These are phyloP conservation scores for Pichia terricola DNA, from an alignment of 1,139 yeast genomes.

Conservation along the genomic window DNA sequence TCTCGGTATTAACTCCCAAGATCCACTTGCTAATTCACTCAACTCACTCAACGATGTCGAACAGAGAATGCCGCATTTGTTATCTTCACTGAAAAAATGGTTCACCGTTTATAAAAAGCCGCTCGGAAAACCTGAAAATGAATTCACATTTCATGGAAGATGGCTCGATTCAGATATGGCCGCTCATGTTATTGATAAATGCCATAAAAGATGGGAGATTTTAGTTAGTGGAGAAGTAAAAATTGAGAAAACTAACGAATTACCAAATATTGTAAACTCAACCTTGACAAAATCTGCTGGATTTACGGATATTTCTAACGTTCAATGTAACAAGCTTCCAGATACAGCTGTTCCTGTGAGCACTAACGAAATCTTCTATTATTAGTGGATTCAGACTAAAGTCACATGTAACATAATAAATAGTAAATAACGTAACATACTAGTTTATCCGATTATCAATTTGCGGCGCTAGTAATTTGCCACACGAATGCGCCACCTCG, in stretches of 20 bases:
- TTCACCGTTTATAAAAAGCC: slow-evolving; percentile 93
- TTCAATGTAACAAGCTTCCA: too few relatives aligned
- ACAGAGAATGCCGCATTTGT: slow-evolving; percentile 70
- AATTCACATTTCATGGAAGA: slow-evolving; percentile 51
- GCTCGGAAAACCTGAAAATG: slow-evolving; percentile 82
- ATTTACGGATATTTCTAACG: not conserved
- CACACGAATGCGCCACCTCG: too few relatives aligned
- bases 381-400: too few relatives aligned
- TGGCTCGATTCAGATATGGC: slow-evolving; percentile 67
- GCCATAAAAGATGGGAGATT: slow-evolving; percentile 70
- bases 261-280: not conserved
- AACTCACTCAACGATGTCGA: slow-evolving; percentile 80
- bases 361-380: slow-evolving; percentile 25
- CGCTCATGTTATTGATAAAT: slow-evolving; percentile 59
- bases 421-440: too few relatives aligned
- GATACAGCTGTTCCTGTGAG: slow-evolving; percentile 14
- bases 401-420: too few relatives aligned
- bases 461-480: too few relatives aligned
- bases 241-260: not conserved
- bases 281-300: not conserved
- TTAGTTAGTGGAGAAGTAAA: slow-evolving; percentile 34
- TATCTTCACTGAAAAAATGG: slow-evolving; percentile 84
- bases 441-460: too few relatives aligned
- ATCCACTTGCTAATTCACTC: slow-evolving; percentile 68
- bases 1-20: slow-evolving; percentile 73